Evolutionary conservation across 2,329 filamentous ascomycete species (phyloP), one percentile per base, ranked within the genome.

Genomic region (Paracamarosporium sp.): DNA sequence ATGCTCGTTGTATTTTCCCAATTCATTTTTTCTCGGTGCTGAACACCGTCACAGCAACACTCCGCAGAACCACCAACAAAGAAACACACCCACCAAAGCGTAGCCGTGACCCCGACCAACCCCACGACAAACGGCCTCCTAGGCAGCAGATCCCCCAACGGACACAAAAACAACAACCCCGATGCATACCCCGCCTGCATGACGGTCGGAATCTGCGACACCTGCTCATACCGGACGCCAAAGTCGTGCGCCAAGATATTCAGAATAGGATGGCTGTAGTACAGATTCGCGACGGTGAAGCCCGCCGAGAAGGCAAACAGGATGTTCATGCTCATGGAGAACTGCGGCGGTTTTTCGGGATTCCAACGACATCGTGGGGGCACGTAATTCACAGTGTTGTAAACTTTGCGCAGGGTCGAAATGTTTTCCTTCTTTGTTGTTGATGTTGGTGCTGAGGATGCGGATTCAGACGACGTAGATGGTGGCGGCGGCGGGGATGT

Each of bases 281-380:
- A 94, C 3, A 94, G 79, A 65, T 93, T 93, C 17, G 90, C 90
- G 6, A 93, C 91, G 0, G 89, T 91, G 63, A 92, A 91, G 87
- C 4, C 87, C 83, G 78, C 82, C 0, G 84, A 89, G 67, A 90
- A 83, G 1, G 84, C 88, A 60, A 92, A 92, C 1, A 93, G 76
- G 2, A 92, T 72, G 67, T 93, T 93, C 70, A 91, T 79, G 2
- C 80, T 79, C 65, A 91, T 78, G 1, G 85, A 89, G 74, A 94
- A 92, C 30, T 82, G 80, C 0, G 89, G 89, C 7, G 90, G 90
- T 53, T 85, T 82, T 0, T 85, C 73, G 0, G 87, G 83, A 64
- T 92, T 82, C 79, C 88, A 93, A 44, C 90, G 86, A 71, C 89
- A 90, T 63, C 84, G 82, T 51, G 81, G 81, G 0, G 90, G 90